Evolutionary conservation across 345 rosid genomes (phyloP).

Genomic region (Turritis glabra): DNA sequence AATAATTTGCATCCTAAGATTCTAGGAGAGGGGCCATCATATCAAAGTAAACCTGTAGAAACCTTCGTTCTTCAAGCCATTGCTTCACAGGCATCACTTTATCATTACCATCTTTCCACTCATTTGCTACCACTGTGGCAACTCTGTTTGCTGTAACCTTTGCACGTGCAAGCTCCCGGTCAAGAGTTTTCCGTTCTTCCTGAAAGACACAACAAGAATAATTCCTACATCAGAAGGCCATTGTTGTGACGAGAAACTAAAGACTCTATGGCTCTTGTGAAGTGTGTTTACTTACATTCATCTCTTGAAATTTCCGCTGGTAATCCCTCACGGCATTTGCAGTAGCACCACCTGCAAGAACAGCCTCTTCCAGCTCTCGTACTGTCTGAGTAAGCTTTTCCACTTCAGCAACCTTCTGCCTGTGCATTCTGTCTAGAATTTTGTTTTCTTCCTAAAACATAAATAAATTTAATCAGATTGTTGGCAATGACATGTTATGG

Average conservation of each 20-base stretch:
- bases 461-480: neutral
- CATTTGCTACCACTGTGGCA: slow-evolving; percentile 97
- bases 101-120: slow-evolving; percentile 99
- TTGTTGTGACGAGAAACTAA: neutral
- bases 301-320: slow-evolving; percentile 97
- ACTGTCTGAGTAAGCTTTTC: slow-evolving; percentile 98
- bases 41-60: slow-evolving; percentile 74
- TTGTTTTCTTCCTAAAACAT: slow-evolving; percentile 88
- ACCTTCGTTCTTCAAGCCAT: slow-evolving; percentile 98
- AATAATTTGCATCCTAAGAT: slow-evolving; percentile 1
- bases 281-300: slow-evolving; percentile 69
- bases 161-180: slow-evolving; percentile 97
- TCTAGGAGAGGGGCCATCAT: slow-evolving; percentile 18
- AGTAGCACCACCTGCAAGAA: slow-evolving; percentile 99
- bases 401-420: slow-evolving; percentile 99
- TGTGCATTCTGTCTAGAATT: slow-evolving; percentile 96
- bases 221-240: slow-evolving; percentile 4
- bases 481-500: slow-evolving; percentile 13
- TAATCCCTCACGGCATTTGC: slow-evolving; percentile 99
- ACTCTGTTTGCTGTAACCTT: slow-evolving; percentile 98
- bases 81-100: slow-evolving; percentile 99
- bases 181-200: slow-evolving; percentile 99
- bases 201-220: slow-evolving; percentile 37
- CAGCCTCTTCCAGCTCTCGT: slow-evolving; percentile 97
- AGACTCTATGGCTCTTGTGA: neutral